Conservation (phyloP, 305 asterid species). For the Nicotiana rustica region DNA sequence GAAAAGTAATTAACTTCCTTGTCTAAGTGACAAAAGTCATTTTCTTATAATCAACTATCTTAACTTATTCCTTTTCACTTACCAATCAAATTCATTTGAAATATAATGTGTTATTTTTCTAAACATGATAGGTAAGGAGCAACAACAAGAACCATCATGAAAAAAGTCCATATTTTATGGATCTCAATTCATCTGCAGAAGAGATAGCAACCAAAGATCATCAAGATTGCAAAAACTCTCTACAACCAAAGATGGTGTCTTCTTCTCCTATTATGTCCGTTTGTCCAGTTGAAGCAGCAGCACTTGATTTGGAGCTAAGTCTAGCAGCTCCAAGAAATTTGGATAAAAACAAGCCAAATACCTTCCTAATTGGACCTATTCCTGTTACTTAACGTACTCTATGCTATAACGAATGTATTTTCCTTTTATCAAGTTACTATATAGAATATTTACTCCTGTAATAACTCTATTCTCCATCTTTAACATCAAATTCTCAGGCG, state of each 20-base stretch:
- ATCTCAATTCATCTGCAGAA: slow-evolving; percentile 46
- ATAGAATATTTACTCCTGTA: background rate
- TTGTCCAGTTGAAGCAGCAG: slow-evolving; percentile 31
- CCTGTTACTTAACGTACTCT: slow-evolving; percentile 37
- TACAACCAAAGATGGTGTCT: background rate
- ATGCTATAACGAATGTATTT: background rate
- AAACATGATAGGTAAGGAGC: slow-evolving; percentile 32
- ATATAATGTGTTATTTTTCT: background rate
- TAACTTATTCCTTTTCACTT: background rate
- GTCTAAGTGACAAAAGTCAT: too few species aligned
- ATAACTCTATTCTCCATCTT: background rate
- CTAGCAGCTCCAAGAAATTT: slow-evolving; percentile 51
- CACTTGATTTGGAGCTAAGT: slow-evolving; percentile 58
- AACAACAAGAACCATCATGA: slow-evolving; percentile 17
- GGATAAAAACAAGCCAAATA: slow-evolving; percentile 41
- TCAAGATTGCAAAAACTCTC: background rate
- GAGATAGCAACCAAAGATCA: slow-evolving; percentile 14
- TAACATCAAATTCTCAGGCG: too few species aligned
- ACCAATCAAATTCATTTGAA: background rate
- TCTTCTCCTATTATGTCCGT: slow-evolving; percentile 29
- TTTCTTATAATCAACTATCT: too few species aligned
- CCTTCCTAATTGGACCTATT: slow-evolving; percentile 46
- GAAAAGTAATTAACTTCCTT: too few species aligned
- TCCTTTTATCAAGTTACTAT: background rate
- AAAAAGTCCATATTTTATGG: slow-evolving; percentile 22